phyloP scores from a whole-genome alignment of 2,329 filamentous ascomycete species.

The Elsinoe necatrix region DNA sequence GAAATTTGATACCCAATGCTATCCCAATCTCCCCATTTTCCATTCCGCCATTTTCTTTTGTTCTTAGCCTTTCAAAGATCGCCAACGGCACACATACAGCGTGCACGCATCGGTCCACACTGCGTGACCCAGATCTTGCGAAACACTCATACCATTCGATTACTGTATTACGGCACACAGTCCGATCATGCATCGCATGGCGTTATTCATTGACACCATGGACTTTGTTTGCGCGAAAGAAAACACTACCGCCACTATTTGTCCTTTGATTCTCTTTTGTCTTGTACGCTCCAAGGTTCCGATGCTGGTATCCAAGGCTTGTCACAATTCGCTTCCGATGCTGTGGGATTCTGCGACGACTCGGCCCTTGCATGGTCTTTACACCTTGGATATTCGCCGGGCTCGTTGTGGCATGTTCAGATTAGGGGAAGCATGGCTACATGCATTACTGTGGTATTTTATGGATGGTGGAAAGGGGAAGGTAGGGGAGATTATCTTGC shows the following conservation, averaged over 20 bases:
- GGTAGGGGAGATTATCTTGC: neutral
- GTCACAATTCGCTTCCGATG: neutral
- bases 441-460: neutral
- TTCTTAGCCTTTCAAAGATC: neutral
- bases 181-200: neutral
- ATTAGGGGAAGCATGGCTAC: conserved; percentile 2
- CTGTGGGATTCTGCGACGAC: neutral
- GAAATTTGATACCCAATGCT: conserved; percentile 12
- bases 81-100: neutral
- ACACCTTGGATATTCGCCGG: neutral
- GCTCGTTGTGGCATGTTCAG: neutral
- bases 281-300: neutral
- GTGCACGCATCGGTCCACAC: neutral
- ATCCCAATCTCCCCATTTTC: neutral
- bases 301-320: neutral
- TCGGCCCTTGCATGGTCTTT: neutral
- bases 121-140: neutral
- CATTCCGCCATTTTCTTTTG: conserved; percentile 5
- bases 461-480: neutral
- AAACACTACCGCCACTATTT: neutral
- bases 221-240: neutral
- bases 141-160: neutral
- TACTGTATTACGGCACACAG: conserved; percentile 10
- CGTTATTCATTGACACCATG: neutral
- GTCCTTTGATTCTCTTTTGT: neutral